Evolutionary conservation across 2,329 filamentous ascomycete species (phyloP).

Genomic region (Waltergamsia citrina): DNA sequence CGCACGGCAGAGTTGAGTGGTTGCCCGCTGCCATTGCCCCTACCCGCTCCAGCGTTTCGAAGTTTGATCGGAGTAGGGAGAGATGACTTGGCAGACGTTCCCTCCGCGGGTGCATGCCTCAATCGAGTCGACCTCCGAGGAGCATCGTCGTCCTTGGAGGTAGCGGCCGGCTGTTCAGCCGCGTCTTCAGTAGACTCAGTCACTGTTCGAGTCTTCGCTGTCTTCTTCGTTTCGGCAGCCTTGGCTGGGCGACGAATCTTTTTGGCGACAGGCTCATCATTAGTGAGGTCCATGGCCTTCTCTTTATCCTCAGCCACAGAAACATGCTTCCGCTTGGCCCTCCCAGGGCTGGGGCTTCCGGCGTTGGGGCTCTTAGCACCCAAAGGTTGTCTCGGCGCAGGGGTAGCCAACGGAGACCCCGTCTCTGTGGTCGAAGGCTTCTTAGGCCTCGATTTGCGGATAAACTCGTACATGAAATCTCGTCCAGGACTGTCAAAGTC

Average conservation of each 20-base stretch:
- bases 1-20: constrained; percentile 14
- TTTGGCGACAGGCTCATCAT: constrained; percentile 12
- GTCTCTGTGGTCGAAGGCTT: constrained; percentile 17
- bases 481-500: constrained; percentile 22
- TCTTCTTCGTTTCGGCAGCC: constrained; percentile 1
- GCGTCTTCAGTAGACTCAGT: constrained; percentile 3
- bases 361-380: constrained; percentile 24
- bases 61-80: constrained; percentile 24
- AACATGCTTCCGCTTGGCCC: constrained; percentile 22
- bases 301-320: constrained; percentile 15
- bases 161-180: neutral
- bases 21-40: constrained; percentile 12
- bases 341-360: constrained; percentile 16
- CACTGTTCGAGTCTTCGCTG: constrained; percentile 1
- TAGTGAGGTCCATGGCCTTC: constrained; percentile 10
- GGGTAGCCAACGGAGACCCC: constrained; percentile 18
- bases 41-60: constrained; percentile 13
- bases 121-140: constrained; percentile 22
- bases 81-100: constrained; percentile 15
- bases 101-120: constrained; percentile 10
- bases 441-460: constrained; percentile 20
- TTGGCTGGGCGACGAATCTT: constrained; percentile 10
- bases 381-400: constrained; percentile 17
- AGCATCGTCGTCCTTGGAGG: constrained; percentile 9
- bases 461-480: constrained; percentile 23